Conservation (phyloP, 176 grass and related monocot species). For the Dendrocalamus sinicus region DNA sequence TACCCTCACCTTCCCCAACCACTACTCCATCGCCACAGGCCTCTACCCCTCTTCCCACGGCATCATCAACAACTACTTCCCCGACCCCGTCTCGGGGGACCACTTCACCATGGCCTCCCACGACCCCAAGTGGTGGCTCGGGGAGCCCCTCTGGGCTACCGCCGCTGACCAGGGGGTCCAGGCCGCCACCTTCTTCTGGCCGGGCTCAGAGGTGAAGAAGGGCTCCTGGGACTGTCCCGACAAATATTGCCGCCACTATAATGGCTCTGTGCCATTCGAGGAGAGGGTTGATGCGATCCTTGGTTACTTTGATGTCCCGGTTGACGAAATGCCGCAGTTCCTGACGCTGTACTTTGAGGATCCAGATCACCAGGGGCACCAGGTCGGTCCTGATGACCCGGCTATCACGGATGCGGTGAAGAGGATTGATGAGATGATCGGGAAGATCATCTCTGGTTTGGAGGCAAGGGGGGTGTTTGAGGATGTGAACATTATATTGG, state of each 20-base stretch:
- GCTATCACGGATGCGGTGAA: slow-evolving; percentile 63
- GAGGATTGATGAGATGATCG: slow-evolving; percentile 71
- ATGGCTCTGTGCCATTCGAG: slow-evolving; percentile 80
- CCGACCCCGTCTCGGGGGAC: slow-evolving; percentile 69
- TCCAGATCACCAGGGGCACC: slow-evolving; percentile 91
- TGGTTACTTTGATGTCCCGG: slow-evolving; percentile 76
- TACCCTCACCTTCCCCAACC: slow-evolving; percentile 94
- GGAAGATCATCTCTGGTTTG: slow-evolving; percentile 75
- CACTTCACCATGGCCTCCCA: slow-evolving; percentile 68
- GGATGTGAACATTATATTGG: slow-evolving; percentile 82
- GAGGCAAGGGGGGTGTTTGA: slow-evolving; percentile 80
- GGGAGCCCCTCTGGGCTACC: slow-evolving; percentile 84
- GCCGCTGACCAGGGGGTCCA: slow-evolving; percentile 63
- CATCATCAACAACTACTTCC: slow-evolving; percentile 92
- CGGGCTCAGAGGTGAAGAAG: slow-evolving; percentile 79
- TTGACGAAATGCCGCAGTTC: slow-evolving; percentile 68
- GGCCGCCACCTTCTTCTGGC: slow-evolving; percentile 87
- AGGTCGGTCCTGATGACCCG: slow-evolving; percentile 85
- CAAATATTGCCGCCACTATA: slow-evolving; percentile 72
- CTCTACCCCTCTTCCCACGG: slow-evolving; percentile 85
- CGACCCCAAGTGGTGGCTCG: slow-evolving; percentile 78
- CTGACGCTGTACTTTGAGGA: slow-evolving; percentile 94
- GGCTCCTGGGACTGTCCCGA: slow-evolving; percentile 71
- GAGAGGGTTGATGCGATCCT: slow-evolving; percentile 72
- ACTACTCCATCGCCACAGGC: slow-evolving; percentile 97